Evolutionary conservation across 2,329 filamentous ascomycete species (phyloP).

Genomic region (Xylaria sp.): DNA sequence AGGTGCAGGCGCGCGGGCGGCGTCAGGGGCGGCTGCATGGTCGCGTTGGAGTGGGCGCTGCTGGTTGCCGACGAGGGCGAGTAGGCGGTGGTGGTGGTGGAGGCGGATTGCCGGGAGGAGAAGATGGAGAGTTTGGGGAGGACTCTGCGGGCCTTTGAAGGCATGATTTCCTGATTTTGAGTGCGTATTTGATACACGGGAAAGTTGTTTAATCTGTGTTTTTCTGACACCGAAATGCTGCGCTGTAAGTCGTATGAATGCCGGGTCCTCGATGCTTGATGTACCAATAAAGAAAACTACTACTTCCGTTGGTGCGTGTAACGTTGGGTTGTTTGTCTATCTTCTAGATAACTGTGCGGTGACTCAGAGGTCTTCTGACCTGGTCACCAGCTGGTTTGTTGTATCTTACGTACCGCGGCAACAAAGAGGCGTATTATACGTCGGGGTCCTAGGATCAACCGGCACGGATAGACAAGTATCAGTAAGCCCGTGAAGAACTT

Average conservation of each 20-base stretch:
- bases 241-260: not conserved
- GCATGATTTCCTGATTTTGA: slow-evolving; percentile 20
- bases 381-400: not conserved
- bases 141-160: slow-evolving; percentile 22
- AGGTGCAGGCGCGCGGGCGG: slow-evolving; percentile 35
- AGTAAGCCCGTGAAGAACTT: not conserved
- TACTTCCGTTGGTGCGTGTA: not conserved
- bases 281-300: not conserved
- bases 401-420: not conserved
- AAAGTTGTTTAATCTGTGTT: no score
- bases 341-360: not conserved
- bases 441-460: not conserved
- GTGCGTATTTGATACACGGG: not conserved
- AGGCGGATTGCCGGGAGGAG: slow-evolving; percentile 4
- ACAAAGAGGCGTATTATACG: not conserved
- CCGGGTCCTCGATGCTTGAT: not conserved
- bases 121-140: slow-evolving; percentile 31
- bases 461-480: not conserved
- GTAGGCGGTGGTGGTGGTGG: slow-evolving; percentile 7
- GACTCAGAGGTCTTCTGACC: not conserved
- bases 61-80: no score
- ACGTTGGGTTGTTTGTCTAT: not conserved
- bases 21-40: slow-evolving; percentile 4
- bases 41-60: slow-evolving; percentile 7
- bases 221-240: no score